Percentiles rank a stretch among this genome's conserved stretches.
Conservation (phyloP, 2,329 filamentous ascomycete species). For the Epichloe festucae region DNA sequence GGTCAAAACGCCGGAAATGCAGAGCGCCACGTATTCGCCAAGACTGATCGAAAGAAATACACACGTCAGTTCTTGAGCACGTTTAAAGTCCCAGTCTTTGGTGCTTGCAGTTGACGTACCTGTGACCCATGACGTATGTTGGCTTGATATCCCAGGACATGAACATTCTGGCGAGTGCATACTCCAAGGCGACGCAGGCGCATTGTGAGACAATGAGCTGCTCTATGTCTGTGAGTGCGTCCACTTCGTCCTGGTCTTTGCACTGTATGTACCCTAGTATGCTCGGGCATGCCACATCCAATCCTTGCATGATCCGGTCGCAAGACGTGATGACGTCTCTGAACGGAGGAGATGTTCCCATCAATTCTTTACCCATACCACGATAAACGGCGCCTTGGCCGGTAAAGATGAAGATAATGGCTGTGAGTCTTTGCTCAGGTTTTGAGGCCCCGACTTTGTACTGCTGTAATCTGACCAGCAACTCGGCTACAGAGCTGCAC, state of each 20-base stretch:
- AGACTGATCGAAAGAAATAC: slow-evolving; percentile 23
- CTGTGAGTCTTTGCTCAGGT: too few relatives aligned
- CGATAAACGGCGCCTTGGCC: background rate
- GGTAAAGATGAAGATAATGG: background rate
- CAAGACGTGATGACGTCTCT: background rate
- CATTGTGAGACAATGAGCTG: too few relatives aligned
- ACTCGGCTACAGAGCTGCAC: background rate
- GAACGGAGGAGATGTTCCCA: slow-evolving; percentile 26
- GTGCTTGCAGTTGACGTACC: background rate
- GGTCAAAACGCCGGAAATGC: slow-evolving; percentile 60
- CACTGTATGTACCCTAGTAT: too few relatives aligned
- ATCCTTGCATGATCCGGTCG: background rate
- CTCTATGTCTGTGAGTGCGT: too few relatives aligned
- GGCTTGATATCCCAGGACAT: slow-evolving; percentile 36
- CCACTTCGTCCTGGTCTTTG: too few relatives aligned
- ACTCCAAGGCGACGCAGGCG: slow-evolving; percentile 24
- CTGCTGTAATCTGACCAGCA: too few relatives aligned
- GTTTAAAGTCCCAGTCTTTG: too few relatives aligned
- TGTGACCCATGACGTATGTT: slow-evolving; percentile 42
- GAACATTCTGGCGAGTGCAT: slow-evolving; percentile 44
- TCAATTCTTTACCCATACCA: slow-evolving; percentile 34
- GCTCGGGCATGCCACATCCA: too few relatives aligned
- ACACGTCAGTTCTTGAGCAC: background rate
- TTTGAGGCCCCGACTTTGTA: too few relatives aligned
- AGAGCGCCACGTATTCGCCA: slow-evolving; percentile 32